Percentiles rank a stretch among this genome's conserved stretches.
Evolutionary conservation across 768 basidiomycete species (phyloP).

Genomic region (Pleurotus tuber-regium): DNA sequence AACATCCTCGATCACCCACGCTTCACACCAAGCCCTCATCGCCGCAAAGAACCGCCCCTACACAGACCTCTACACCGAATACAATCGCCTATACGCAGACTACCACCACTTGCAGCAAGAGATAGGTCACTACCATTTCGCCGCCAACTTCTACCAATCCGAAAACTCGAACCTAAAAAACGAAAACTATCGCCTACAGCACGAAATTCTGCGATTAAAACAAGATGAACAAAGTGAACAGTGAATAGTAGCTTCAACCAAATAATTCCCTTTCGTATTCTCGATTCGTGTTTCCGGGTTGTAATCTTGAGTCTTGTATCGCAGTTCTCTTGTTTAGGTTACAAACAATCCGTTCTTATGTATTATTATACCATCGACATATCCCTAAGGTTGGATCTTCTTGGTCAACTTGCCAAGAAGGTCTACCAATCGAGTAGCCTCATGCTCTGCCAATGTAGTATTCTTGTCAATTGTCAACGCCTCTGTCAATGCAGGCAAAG

Average conservation of each 20-base stretch:
- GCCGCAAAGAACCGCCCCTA: neutral
- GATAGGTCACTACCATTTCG: neutral
- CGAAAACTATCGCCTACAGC: neutral
- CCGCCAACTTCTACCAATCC: neutral
- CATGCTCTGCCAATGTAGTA: constrained; percentile 40
- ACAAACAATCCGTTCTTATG: too few species aligned
- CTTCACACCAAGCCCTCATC: neutral
- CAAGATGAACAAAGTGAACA: too few species aligned
- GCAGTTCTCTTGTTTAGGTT: too few species aligned
- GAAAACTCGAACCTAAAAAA: neutral
- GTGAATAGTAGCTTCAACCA: too few species aligned
- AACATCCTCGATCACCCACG: neutral
- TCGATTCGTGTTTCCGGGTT: too few species aligned
- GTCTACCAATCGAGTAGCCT: constrained; percentile 39
- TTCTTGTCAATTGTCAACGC: constrained; percentile 53
- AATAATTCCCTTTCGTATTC: too few species aligned
- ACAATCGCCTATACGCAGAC: constrained; percentile 5
- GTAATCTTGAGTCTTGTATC: too few species aligned
- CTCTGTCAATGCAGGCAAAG: constrained; percentile 60
- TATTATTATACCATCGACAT: neutral
- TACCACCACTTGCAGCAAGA: neutral
- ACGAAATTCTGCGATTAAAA: too few species aligned
- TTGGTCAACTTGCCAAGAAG: constrained; percentile 23
- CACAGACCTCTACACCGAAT: constrained; percentile 1
- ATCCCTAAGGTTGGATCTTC: neutral